phyloP scores from a whole-genome alignment of 2,329 filamentous ascomycete genomes.

The Colletotrichum musicola region DNA sequence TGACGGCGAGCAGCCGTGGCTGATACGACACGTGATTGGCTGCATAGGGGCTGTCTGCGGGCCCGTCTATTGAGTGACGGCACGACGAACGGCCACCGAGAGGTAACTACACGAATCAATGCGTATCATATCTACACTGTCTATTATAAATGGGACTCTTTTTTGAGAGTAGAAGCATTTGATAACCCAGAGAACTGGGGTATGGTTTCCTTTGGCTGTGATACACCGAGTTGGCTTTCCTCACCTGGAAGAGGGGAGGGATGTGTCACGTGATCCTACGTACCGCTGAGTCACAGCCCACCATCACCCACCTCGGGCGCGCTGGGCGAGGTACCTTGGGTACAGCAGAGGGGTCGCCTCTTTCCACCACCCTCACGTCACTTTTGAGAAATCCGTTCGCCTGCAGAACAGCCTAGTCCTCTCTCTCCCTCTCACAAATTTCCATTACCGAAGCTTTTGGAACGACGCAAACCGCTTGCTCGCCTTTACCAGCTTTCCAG shows the following conservation, averaged over 20 bases:
- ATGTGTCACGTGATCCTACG: slow-evolving; percentile 16
- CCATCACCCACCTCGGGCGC: neutral
- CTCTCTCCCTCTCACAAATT: slow-evolving; percentile 30
- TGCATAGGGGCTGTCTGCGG: neutral
- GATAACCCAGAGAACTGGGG: too few species aligned
- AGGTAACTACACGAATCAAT: too few species aligned
- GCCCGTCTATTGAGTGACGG: neutral
- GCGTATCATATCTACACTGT: too few species aligned
- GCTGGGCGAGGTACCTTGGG: slow-evolving; percentile 1
- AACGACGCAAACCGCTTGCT: slow-evolving; percentile 17
- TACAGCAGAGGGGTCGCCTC: slow-evolving; percentile 15
- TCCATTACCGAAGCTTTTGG: slow-evolving; percentile 23
- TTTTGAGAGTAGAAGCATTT: too few species aligned
- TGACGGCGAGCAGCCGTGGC: slow-evolving; percentile 14
- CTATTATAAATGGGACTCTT: too few species aligned
- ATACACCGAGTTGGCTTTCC: too few species aligned
- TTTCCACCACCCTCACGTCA: slow-evolving; percentile 35
- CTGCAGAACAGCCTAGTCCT: slow-evolving; percentile 22
- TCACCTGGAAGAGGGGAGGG: too few species aligned
- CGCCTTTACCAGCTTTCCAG: slow-evolving; percentile 22
- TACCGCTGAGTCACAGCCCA: slow-evolving; percentile 24
- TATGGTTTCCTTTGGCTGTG: too few species aligned
- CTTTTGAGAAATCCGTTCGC: slow-evolving; percentile 29
- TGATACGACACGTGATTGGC: slow-evolving; percentile 12
- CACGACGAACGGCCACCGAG: too few species aligned